phyloP scores from a whole-genome alignment of 2,329 filamentous ascomycete genomes.

The Arthroderma sp. region DNA sequence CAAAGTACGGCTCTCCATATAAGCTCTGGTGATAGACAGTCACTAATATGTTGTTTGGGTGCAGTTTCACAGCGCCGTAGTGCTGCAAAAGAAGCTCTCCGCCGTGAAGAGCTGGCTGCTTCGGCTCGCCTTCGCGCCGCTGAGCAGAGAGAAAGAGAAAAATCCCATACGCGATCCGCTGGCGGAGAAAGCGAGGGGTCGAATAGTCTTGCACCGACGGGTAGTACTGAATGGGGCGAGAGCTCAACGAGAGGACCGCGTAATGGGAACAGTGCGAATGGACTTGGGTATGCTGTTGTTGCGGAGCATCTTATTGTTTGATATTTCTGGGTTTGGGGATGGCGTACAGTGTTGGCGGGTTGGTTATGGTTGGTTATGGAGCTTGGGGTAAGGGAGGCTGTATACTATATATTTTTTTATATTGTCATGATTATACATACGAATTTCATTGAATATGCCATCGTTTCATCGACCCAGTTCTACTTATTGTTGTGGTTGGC shows the following conservation, averaged over 20 bases:
- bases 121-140: neutral
- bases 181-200: neutral
- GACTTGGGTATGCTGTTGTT: constrained; percentile 7
- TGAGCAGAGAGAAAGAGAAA: constrained; percentile 5
- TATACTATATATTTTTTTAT: too few species aligned
- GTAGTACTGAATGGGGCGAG: neutral
- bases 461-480: too few species aligned
- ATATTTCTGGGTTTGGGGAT: neutral
- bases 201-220: constrained; percentile 3
- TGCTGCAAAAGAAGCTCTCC: constrained; percentile 19
- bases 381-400: too few species aligned
- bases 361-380: too few species aligned
- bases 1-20: constrained; percentile 14
- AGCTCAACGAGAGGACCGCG: constrained; percentile 2
- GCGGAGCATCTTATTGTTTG: constrained; percentile 9
- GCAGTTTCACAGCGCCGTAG: constrained; percentile 16
- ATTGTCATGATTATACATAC: too few species aligned
- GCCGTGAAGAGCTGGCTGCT: constrained; percentile 18
- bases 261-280: constrained; percentile 7
- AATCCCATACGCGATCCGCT: neutral
- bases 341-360: too few species aligned
- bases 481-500: too few species aligned
- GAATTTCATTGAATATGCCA: too few species aligned
- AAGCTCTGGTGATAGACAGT: neutral
- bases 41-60: neutral